phyloP scores from a whole-genome alignment of 1,139 yeast genomes.

The Wickerhamomyces sp. region DNA sequence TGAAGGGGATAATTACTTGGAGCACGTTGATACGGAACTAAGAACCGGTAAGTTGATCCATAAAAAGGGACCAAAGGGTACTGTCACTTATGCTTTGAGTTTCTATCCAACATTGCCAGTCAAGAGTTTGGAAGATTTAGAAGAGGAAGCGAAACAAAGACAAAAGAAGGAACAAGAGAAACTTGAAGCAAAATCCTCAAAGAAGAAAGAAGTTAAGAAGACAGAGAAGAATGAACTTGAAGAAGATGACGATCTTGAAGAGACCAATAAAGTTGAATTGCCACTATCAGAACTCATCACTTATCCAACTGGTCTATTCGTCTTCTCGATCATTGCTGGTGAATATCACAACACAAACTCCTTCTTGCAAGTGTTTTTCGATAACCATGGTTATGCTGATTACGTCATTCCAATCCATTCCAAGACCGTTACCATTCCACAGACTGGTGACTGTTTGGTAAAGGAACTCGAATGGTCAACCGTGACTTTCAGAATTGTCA shows the following conservation, averaged over 20 bases:
- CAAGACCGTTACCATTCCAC: slow-evolving; percentile 41
- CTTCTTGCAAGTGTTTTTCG: slow-evolving; percentile 70
- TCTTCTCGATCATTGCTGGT: slow-evolving; percentile 59
- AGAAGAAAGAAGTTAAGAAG: slow-evolving; percentile 24
- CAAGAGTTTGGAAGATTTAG: slow-evolving; percentile 66
- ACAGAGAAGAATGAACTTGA: too few species aligned
- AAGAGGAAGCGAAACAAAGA: slow-evolving; percentile 45
- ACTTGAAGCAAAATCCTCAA: slow-evolving; percentile 27
- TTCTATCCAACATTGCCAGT: slow-evolving; percentile 83
- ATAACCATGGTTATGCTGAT: slow-evolving; percentile 61
- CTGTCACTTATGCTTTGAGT: slow-evolving; percentile 62
- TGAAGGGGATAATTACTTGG: slow-evolving; percentile 58
- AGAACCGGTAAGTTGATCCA: slow-evolving; percentile 60
- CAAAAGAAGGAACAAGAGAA: slow-evolving; percentile 29
- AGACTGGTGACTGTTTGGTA: slow-evolving; percentile 67
- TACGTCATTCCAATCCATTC: slow-evolving; percentile 45
- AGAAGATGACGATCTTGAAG: slow-evolving; percentile 35
- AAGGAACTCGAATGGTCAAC: slow-evolving; percentile 75
- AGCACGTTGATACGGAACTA: slow-evolving; percentile 50
- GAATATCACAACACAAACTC: slow-evolving; percentile 46
- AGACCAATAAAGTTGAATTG: slow-evolving; percentile 48
- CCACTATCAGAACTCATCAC: slow-evolving; percentile 57
- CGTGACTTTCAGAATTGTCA: slow-evolving; percentile 55
- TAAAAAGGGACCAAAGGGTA: slow-evolving; percentile 78
- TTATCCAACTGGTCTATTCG: slow-evolving; percentile 72